These are phyloP conservation scores for Trypethelium eluteriae DNA, from an alignment of 495 filamentous ascomycete genomes.

Conservation along the genomic window DNA sequence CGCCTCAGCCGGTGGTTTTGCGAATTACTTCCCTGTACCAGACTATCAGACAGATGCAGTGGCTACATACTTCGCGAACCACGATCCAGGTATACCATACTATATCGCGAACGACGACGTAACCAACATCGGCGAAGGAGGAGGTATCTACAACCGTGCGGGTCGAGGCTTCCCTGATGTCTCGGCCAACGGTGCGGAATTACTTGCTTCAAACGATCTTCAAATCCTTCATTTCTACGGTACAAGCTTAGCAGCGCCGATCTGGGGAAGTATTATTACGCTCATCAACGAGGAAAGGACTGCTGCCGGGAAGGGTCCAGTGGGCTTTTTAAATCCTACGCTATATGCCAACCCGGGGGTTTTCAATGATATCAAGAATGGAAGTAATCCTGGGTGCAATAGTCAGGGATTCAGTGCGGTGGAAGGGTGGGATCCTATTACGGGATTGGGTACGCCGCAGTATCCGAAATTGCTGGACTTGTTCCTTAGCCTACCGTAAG, in stretches of 20 bases:
- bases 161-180: constrained; percentile 59
- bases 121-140: constrained; percentile 26
- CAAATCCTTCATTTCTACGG: constrained; percentile 11
- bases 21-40: background rate
- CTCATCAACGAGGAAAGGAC: constrained; percentile 17
- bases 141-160: constrained; percentile 45
- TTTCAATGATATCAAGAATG: constrained; percentile 19
- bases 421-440: constrained; percentile 19
- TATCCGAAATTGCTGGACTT: constrained; percentile 28
- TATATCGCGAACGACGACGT: constrained; percentile 35
- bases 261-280: constrained; percentile 16
- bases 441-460: constrained; percentile 22
- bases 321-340: constrained; percentile 19
- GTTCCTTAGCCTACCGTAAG: constrained; percentile 15
- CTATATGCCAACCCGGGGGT: constrained; percentile 19
- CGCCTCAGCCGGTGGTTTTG: constrained; percentile 4
- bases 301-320: constrained; percentile 14
- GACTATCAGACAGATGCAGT: constrained; percentile 44
- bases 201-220: background rate
- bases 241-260: constrained; percentile 14
- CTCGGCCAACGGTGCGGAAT: constrained; percentile 38
- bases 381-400: constrained; percentile 16
- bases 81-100: constrained; percentile 49
- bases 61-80: constrained; percentile 56
- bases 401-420: constrained; percentile 15